Base-by-base conservation (phyloP, 495 filamentous ascomycete species). In the Podospora appendiculata region DNA sequence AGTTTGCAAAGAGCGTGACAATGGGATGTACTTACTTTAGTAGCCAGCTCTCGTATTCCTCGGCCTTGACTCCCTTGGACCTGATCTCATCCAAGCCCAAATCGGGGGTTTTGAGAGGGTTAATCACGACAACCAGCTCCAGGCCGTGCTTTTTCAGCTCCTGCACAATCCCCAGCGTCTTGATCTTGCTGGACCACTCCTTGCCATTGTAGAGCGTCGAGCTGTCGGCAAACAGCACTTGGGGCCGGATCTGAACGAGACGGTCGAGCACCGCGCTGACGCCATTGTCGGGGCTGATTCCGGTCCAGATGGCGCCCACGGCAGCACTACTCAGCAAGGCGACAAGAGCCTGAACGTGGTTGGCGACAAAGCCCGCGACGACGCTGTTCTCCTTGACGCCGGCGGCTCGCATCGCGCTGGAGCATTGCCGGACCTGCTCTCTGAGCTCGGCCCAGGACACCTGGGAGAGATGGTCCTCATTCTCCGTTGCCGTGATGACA, bases 121-220 rank as follows among this genome's bases (percentile, higher is more conserved):
- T 74, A 57, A 96, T 81, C 2, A 96, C 67, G 4, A 96, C 67
- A 3, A 96, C 80, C 42, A 76, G 71, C 51, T 83, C 73, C 6
- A 95, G 68, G 18, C 69, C 71, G 18, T 70, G 69, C 39, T 74
- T 71, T 19, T 80, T 78, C 36, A 96, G 71, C 35, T 73, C 77
- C 0, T 74, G 63, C 25, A 84, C 79, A 51, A 96, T 81, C 50
- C 89, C 80, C n/a, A 68, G 65, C 12, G 90, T 79, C 69, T 95
- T 96, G 8, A 72, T 69, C 33, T 79, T 77, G 42, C 85, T 80
- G 14, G 82, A 75, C 71, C 93, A 90, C 13, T 82, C 73, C 67
- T 90, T 89, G 53, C 87, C 88, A 62, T 96, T 96, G 68, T 96
- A 95, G 34, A 90, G 74, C 2, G 87, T 86, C 32, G 84, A 88